Evolutionary conservation across 2,329 filamentous ascomycete species (phyloP), one percentile per base, ranked within the genome.

Genomic region (Macrophomina tecta): DNA sequence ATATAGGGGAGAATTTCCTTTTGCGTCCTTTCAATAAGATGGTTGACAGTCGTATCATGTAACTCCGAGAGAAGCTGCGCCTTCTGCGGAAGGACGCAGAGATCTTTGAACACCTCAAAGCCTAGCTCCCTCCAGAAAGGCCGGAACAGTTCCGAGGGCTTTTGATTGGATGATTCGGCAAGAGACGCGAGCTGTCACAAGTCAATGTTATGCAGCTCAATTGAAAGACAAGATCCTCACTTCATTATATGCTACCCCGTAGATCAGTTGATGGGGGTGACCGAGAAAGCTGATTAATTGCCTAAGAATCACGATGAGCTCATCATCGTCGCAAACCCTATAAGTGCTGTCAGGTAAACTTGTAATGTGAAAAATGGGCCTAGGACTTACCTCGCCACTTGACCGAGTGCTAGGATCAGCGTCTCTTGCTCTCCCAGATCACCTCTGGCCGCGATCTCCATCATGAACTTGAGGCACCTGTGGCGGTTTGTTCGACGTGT

Each of bases 101-200:
- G 85, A 72, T 97, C 92, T 75, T 93, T 94, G 34, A 95, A 90
- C 2, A 92, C 89, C 60, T 90, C 86, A 68, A 94, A 90, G 0
- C 93, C 94, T 52, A 99, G 83, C 36, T 87, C 94, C 70, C 89
- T 88, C 94, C 94, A 98, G 77, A 93, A 98, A 0, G 94, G 93
- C 65, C 90, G 88, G 66, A 98, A 90, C 0, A 99, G 82, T 16
- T 89, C 87, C 34, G 86, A 84, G 1, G 90, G 85, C 1, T 87
- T 90, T 45, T 87, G 83, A 3, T 84, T 83, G 48, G 89, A 85
- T 56, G 84, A 82, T 62, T 90, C 86, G 1, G 93, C 91, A 58
- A 98, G 83, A 68, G 88, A 89, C 23, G 91, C 83, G 46, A 97
- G 81, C 85, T 89, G 69, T 46, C 66, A 32, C 28, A 64, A 30